phyloP scores from a whole-genome alignment of 108 stramenopile genomes.

The Cyclotella cryptica region DNA sequence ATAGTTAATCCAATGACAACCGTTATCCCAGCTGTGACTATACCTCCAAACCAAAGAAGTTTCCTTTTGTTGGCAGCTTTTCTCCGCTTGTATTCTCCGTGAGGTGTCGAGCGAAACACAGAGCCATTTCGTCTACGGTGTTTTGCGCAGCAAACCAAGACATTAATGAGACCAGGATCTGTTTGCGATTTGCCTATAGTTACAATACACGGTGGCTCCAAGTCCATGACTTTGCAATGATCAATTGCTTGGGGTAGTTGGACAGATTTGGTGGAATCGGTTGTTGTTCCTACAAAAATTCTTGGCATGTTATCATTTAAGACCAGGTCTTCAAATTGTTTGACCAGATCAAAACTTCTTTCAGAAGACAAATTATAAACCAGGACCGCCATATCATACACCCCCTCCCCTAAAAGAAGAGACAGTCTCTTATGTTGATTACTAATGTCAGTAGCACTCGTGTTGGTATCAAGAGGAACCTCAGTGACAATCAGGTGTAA shows the following conservation, averaged over 20 bases:
- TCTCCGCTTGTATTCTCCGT: constrained; percentile 39
- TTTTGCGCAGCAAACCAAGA: constrained; percentile 64
- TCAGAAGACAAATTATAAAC: constrained; percentile 67
- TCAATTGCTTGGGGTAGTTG: constrained; percentile 34
- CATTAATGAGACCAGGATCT: constrained; percentile 47
- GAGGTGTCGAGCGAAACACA: constrained; percentile 64
- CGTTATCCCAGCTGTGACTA: constrained; percentile 72
- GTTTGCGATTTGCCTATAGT: constrained; percentile 50
- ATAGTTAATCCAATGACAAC: constrained; percentile 59
- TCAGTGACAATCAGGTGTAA: constrained; percentile 80
- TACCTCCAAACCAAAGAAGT: constrained; percentile 76
- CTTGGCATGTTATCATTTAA: constrained; percentile 72
- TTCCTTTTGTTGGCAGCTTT: constrained; percentile 54
- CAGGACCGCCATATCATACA: constrained; percentile 72
- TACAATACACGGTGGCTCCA: constrained; percentile 70
- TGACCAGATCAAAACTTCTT: constrained; percentile 65
- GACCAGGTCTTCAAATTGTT: constrained; percentile 59
- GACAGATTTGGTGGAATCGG: constrained; percentile 6
- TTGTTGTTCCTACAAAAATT: constrained; percentile 64
- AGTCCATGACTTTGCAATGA: constrained; percentile 68
- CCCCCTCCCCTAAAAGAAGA: constrained; percentile 42
- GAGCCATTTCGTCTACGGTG: constrained; percentile 29
- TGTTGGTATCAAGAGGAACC: constrained; percentile 56
- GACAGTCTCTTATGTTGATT: constrained; percentile 37
- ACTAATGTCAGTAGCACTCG: constrained; percentile 36